phyloP scores from a whole-genome alignment of 495 filamentous ascomycete species.

The Penicillium turbatum region DNA sequence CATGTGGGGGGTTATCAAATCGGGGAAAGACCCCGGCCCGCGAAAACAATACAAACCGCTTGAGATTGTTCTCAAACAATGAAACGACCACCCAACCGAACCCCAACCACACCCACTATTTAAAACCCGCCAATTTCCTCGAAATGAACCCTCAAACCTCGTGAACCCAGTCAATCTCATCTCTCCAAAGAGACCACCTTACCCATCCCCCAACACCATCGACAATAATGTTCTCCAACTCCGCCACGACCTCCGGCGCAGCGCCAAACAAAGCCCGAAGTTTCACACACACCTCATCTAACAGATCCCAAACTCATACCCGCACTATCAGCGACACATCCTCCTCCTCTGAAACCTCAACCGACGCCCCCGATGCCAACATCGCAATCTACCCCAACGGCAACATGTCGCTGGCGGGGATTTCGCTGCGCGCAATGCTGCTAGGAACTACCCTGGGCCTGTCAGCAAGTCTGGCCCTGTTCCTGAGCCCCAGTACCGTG shows the following conservation, averaged over 20 bases:
- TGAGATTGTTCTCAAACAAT: conserved; percentile 8
- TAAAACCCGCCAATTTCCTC: background rate
- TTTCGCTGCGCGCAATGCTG: conserved; percentile 68
- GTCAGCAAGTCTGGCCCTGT: conserved; percentile 40
- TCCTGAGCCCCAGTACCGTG: conserved; percentile 31
- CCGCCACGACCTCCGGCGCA: conserved; percentile 13
- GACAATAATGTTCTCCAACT: conserved; percentile 8
- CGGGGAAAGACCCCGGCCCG: background rate
- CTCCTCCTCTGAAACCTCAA: conserved; percentile 3
- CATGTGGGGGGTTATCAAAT: conserved; percentile 3
- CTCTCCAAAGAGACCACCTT: background rate
- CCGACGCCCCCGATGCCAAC: conserved; percentile 19
- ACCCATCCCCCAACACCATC: background rate
- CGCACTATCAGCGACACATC: background rate
- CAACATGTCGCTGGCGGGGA: conserved; percentile 68
- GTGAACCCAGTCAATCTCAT: background rate
- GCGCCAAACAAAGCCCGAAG: conserved; percentile 1
- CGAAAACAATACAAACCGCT: conserved; percentile 1
- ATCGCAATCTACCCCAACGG: conserved; percentile 49
- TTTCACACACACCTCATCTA: background rate
- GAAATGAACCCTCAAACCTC: background rate
- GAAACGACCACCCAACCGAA: too few species aligned
- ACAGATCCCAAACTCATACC: conserved; percentile 6
- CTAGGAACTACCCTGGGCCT: conserved; percentile 50
- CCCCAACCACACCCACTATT: background rate